Conservation (phyloP, 2,329 filamentous ascomycete species). For the Penicillium crustosum region DNA sequence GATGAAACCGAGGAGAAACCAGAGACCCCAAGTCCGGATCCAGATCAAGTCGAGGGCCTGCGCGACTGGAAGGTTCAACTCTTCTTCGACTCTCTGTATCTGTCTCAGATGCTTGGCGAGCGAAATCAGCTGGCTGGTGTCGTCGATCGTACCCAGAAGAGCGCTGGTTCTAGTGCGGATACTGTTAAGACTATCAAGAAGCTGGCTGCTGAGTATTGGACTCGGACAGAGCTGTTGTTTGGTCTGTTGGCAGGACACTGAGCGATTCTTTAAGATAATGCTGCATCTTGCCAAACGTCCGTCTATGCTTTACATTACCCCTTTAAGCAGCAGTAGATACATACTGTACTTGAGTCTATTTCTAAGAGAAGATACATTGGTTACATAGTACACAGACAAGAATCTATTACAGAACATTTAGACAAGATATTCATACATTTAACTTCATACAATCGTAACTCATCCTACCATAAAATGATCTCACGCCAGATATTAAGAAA, state of each 20-base stretch:
- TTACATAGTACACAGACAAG: not conserved
- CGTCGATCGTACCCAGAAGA: constrained; percentile 46
- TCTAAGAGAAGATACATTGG: not conserved
- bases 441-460: constrained; percentile 2
- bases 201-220: constrained; percentile 74
- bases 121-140: constrained; percentile 48
- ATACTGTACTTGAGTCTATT: not conserved
- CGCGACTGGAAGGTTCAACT: constrained; percentile 40
- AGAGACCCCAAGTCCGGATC: not conserved
- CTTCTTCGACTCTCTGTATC: constrained; percentile 40
- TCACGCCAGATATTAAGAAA: not conserved
- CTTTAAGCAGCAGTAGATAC: not conserved
- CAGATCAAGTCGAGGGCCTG: constrained; percentile 12
- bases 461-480: not conserved
- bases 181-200: constrained; percentile 59
- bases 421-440: not conserved
- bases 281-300: not conserved
- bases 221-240: constrained; percentile 77
- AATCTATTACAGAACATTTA: not conserved
- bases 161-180: constrained; percentile 51
- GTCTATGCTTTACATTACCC: not conserved
- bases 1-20: not conserved
- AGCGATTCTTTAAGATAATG: not conserved
- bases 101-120: constrained; percentile 29
- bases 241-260: constrained; percentile 59